Percentiles rank a stretch among this genome's conserved stretches.
phyloP scores from a whole-genome alignment of 108 stramenopile genomes.

The Pseudonitzschia multiseries region DNA sequence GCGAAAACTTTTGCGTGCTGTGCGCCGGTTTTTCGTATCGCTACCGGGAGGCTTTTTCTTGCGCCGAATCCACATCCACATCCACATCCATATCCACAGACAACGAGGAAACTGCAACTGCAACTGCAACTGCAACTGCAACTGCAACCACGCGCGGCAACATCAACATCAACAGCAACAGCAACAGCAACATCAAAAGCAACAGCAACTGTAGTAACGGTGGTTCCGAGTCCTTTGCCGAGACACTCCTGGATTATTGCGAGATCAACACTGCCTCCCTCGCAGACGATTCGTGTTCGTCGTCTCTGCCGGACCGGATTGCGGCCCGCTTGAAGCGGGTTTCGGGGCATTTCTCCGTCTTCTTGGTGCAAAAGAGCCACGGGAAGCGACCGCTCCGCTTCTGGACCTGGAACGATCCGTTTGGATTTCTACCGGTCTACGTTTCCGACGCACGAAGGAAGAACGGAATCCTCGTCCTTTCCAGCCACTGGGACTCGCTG shows the following conservation, averaged over 20 bases:
- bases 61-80: too few species aligned
- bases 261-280: neutral
- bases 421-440: neutral
- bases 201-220: too few species aligned
- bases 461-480: neutral
- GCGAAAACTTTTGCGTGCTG: constrained; percentile 1
- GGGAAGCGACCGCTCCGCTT: neutral
- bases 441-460: neutral
- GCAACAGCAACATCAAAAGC: too few species aligned
- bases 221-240: neutral
- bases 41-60: neutral
- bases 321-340: neutral
- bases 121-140: too few species aligned
- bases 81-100: too few species aligned
- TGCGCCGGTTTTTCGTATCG: constrained; percentile 2
- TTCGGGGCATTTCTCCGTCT: constrained; percentile 1
- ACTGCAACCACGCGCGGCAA: too few species aligned
- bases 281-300: neutral
- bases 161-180: too few species aligned
- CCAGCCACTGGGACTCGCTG: constrained; percentile 1
- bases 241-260: neutral
- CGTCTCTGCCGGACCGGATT: neutral
- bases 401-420: neutral
- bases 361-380: neutral
- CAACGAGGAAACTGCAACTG: neutral